A percentile compares a stretch with the other conserved stretches of the same genome.
phyloP scores from a whole-genome alignment of 2,329 filamentous ascomycete species.

The Pyricularia grisea region DNA sequence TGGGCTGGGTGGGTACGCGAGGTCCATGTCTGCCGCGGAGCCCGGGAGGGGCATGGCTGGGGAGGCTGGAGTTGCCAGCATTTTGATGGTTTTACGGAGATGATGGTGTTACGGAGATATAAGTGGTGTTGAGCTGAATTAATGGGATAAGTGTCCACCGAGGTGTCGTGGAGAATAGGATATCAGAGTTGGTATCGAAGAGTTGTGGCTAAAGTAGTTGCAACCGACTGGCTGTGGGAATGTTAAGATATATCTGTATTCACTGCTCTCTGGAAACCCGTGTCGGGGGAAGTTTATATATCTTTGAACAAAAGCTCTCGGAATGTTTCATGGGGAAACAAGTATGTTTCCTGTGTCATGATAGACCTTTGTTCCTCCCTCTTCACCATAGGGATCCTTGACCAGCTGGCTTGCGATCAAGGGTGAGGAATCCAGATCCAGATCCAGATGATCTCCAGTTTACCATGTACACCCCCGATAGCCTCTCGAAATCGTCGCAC shows the following conservation, averaged over 20 bases:
- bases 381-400: not conserved
- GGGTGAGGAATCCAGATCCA: too few species aligned
- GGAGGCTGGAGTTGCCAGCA: not conserved
- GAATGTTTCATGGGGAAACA: not conserved
- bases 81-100: too few species aligned
- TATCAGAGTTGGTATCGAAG: too few species aligned
- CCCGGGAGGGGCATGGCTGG: not conserved
- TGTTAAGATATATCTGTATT: not conserved
- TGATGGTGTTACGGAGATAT: not conserved
- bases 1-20: not conserved
- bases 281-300: too few species aligned
- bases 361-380: not conserved
- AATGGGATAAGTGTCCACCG: too few species aligned
- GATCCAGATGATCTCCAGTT: not conserved
- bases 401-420: too few species aligned
- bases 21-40: not conserved
- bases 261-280: too few species aligned
- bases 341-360: not conserved
- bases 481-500: not conserved
- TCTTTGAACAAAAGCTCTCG: not conserved
- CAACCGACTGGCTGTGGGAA: too few species aligned
- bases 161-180: not conserved
- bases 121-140: too few species aligned
- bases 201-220: too few species aligned
- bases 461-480: not conserved